Percentiles rank a stretch among this genome's conserved stretches.
Evolutionary conservation across 345 rosid species (phyloP).

Genomic region (Pugionium dolabratum): DNA sequence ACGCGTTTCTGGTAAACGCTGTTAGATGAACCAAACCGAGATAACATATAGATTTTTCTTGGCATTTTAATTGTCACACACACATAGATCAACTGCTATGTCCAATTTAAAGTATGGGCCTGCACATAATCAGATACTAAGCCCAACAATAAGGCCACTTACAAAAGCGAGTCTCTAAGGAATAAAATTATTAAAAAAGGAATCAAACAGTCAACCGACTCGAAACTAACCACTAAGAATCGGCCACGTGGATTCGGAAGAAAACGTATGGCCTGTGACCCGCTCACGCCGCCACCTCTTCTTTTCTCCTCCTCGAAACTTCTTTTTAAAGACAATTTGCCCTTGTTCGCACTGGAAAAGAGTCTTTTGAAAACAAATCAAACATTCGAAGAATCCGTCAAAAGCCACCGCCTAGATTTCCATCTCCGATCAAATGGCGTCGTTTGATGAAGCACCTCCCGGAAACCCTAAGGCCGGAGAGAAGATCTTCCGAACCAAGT

Average conservation of each 20-base stretch:
- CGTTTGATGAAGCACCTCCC: slow-evolving; percentile 82
- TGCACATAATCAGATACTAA: background rate
- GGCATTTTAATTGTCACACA: too few species aligned
- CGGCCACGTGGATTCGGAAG: slow-evolving; percentile 1
- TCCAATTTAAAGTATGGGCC: background rate
- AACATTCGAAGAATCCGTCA: background rate
- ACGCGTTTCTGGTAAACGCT: background rate
- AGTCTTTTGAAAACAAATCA: background rate
- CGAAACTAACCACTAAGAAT: background rate
- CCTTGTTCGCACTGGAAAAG: too few species aligned
- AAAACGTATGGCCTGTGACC: slow-evolving; percentile 27
- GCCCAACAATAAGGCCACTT: background rate
- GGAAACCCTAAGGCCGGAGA: slow-evolving; percentile 72
- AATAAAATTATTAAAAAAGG: background rate
- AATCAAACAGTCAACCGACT: slow-evolving; percentile 26
- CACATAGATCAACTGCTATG: background rate
- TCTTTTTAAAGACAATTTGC: background rate
- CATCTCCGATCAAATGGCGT: slow-evolving; percentile 54
- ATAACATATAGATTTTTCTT: too few species aligned
- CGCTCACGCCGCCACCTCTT: slow-evolving; percentile 24
- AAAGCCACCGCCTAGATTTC: background rate
- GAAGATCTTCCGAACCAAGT: slow-evolving; percentile 83
- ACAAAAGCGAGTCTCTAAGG: background rate
- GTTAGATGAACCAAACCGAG: too few species aligned
- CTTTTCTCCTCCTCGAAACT: slow-evolving; percentile 14